These are phyloP conservation scores for Fusarium lyarnte DNA, from an alignment of 2,329 filamentous ascomycete genomes.

Conservation along the genomic window DNA sequence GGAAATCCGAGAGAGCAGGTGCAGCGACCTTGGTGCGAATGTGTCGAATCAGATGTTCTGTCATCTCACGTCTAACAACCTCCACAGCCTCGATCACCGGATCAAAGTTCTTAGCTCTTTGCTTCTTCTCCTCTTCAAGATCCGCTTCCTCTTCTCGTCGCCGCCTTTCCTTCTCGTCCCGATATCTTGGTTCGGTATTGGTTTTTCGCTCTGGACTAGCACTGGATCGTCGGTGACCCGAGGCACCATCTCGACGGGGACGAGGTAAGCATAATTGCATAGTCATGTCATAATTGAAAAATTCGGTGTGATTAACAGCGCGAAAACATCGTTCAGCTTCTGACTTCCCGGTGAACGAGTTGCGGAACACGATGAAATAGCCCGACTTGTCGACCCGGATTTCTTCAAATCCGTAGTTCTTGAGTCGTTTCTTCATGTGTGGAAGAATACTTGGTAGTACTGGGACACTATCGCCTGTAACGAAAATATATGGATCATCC, in stretches of 20 bases:
- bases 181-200: conserved; percentile 43
- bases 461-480: conserved; percentile 86
- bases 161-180: conserved; percentile 70
- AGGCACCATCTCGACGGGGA: conserved; percentile 40
- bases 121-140: conserved; percentile 87
- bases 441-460: conserved; percentile 85
- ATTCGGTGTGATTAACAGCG: conserved; percentile 79
- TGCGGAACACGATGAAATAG: conserved; percentile 92
- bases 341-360: conserved; percentile 77
- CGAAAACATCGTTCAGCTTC: conserved; percentile 85
- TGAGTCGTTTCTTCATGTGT: conserved; percentile 90
- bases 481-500: conserved; percentile 88
- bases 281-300: conserved; percentile 92
- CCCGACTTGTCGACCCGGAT: conserved; percentile 86
- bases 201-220: conserved; percentile 48
- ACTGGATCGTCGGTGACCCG: conserved; percentile 46
- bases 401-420: conserved; percentile 81
- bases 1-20: conserved; percentile 79
- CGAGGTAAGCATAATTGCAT: conserved; percentile 76
- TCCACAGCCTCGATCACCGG: conserved; percentile 87
- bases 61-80: conserved; percentile 80
- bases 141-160: conserved; percentile 82
- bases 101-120: conserved; percentile 87
- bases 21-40: conserved; percentile 88
- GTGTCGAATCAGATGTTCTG: conserved; percentile 86